phyloP scores from a whole-genome alignment of 768 basidiomycete genomes.

The Tylopilus felleus region DNA sequence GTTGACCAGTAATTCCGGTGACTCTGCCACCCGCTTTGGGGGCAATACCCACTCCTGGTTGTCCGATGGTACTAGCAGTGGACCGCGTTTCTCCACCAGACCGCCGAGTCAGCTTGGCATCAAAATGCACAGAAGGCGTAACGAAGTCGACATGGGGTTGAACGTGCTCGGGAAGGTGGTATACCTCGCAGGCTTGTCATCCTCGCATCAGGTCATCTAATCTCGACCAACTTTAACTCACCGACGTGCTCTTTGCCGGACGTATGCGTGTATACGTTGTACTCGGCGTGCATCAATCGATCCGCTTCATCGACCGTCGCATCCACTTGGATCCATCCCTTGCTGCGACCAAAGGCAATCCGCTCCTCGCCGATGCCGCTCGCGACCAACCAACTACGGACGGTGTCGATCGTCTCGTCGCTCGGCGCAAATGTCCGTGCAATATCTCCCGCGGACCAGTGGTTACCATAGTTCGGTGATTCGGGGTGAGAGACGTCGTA shows the following conservation, averaged over 20 bases:
- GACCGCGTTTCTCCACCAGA: slow-evolving; percentile 2
- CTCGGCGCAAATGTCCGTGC: slow-evolving; percentile 22
- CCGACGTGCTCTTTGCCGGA: slow-evolving; percentile 22
- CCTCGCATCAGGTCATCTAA: background rate
- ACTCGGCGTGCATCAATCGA: slow-evolving; percentile 30
- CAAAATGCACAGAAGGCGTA: slow-evolving; percentile 35
- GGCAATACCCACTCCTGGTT: slow-evolving; percentile 5
- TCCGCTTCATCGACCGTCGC: slow-evolving; percentile 33
- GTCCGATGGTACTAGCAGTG: slow-evolving; percentile 15
- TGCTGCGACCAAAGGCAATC: too few species aligned
- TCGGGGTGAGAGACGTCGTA: slow-evolving; percentile 35
- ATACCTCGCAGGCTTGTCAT: slow-evolving; percentile 31
- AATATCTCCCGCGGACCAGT: slow-evolving; percentile 26
- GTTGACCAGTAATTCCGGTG: background rate
- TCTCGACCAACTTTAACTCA: background rate
- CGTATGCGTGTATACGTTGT: slow-evolving; percentile 20
- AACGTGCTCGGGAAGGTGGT: slow-evolving; percentile 32
- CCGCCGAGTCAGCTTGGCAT: slow-evolving; percentile 18
- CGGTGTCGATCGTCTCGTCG: slow-evolving; percentile 19
- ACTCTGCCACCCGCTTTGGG: slow-evolving; percentile 18
- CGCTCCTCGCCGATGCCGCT: slow-evolving; percentile 25
- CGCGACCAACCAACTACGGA: slow-evolving; percentile 26
- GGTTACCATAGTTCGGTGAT: slow-evolving; percentile 14
- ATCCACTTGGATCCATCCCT: slow-evolving; percentile 30
- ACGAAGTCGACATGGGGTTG: slow-evolving; percentile 35